These are phyloP conservation scores for Mesotaenium endlicherianum DNA, from an alignment of 139 green algal genomes.

Conservation along the genomic window DNA sequence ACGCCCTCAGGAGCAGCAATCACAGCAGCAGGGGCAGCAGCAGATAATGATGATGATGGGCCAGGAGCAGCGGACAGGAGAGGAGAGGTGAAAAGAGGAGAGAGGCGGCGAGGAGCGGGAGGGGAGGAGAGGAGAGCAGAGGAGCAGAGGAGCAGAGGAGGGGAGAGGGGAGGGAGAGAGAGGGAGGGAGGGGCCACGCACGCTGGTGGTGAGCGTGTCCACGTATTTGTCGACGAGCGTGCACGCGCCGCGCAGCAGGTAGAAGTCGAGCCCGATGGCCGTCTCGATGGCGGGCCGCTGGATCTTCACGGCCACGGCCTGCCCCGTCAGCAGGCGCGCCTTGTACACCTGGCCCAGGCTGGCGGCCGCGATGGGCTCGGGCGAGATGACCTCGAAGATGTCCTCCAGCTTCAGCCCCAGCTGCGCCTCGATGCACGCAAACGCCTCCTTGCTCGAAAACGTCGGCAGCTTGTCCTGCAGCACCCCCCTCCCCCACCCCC, in stretches of 20 bases:
- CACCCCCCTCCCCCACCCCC: background rate
- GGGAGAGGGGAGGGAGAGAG: background rate
- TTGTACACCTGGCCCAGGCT: slow-evolving; percentile 53
- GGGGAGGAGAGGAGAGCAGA: background rate
- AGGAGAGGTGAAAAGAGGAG: background rate
- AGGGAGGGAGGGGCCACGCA: background rate
- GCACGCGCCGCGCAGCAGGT: slow-evolving; percentile 62
- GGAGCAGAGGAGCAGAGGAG: background rate
- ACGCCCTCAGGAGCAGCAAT: background rate
- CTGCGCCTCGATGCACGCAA: slow-evolving; percentile 12
- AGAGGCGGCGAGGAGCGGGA: background rate
- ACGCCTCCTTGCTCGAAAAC: slow-evolving; percentile 9
- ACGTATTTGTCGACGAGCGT: slow-evolving; percentile 22
- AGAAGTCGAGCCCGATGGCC: slow-evolving; percentile 84
- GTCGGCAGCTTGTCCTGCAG: slow-evolving; percentile 21
- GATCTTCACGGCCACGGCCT: slow-evolving; percentile 89
- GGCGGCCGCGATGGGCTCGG: slow-evolving; percentile 84
- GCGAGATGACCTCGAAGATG: slow-evolving; percentile 80
- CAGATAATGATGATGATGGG: background rate
- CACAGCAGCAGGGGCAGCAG: background rate
- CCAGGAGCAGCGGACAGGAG: background rate
- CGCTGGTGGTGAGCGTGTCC: slow-evolving; percentile 18
- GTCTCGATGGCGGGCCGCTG: slow-evolving; percentile 88
- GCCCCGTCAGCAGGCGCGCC: slow-evolving; percentile 59
- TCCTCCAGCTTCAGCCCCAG: slow-evolving; percentile 56